phyloP scores from a whole-genome alignment of 1,284 basidiomycete species.

The Tylopilus orsonianus region DNA sequence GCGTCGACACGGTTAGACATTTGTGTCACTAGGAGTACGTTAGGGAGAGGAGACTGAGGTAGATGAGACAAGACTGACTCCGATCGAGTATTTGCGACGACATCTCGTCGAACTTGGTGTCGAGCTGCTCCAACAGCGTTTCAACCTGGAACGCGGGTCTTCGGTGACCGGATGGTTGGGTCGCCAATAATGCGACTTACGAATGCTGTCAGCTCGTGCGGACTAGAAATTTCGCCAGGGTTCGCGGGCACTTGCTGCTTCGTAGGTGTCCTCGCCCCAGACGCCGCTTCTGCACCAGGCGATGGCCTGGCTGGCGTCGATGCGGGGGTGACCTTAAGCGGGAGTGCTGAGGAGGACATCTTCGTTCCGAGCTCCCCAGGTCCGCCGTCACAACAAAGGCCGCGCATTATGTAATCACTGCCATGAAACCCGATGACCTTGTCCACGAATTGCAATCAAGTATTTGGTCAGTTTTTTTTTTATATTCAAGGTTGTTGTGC shows the following conservation, averaged over 20 bases:
- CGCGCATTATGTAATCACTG: conserved; percentile 18
- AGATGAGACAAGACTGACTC: conserved; percentile 49
- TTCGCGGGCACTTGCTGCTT: conserved; percentile 36
- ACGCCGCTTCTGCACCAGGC: conserved; percentile 32
- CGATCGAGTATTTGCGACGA: conserved; percentile 77
- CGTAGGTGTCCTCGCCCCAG: conserved; percentile 49
- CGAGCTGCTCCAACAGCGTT: conserved; percentile 72
- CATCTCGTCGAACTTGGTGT: conserved; percentile 82
- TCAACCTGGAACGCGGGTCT: conserved; percentile 56
- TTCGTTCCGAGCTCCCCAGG: conserved; percentile 4
- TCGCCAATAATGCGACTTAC: conserved; percentile 44
- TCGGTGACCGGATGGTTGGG: not conserved
- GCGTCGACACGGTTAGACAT: conserved; percentile 85
- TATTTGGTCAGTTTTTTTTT: not conserved
- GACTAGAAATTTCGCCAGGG: conserved; percentile 69
- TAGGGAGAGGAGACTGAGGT: conserved; percentile 4
- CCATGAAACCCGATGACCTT: conserved; percentile 14
- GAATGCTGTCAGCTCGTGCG: conserved; percentile 81
- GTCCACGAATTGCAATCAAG: too few relatives aligned
- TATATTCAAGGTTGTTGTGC: not conserved
- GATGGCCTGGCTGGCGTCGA: conserved; percentile 46
- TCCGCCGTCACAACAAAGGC: not conserved
- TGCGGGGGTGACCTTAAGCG: conserved; percentile 54
- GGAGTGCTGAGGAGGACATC: conserved; percentile 49
- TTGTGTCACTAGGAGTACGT: conserved; percentile 60